These are phyloP conservation scores for Pouteria glomerata DNA, from an alignment of 148 eudicot species.

Conservation along the genomic window DNA sequence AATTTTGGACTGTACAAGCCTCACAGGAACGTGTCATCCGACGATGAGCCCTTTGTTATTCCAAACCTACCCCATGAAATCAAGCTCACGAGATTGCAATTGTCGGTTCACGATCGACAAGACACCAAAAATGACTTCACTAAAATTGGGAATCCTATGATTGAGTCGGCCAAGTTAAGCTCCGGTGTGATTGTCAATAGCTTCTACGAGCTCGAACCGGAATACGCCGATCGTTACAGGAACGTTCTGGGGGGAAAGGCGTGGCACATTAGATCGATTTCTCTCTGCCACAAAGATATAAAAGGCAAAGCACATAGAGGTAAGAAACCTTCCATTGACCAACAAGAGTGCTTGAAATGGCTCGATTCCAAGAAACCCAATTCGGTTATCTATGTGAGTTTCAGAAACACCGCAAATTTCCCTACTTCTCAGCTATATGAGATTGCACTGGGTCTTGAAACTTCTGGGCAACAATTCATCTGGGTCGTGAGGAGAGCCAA, in stretches of 20 bases:
- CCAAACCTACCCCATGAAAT: no score
- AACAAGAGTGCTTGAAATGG: slow-evolving; percentile 51
- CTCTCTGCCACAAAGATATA: slow-evolving; percentile 18
- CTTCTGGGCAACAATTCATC: slow-evolving; percentile 19
- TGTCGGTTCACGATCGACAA: no score
- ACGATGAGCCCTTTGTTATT: no score
- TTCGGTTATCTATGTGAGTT: slow-evolving; percentile 21
- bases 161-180: slow-evolving; percentile 30
- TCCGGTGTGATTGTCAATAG: slow-evolving; percentile 54
- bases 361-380: slow-evolving; percentile 36
- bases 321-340: slow-evolving; percentile 28
- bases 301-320: slow-evolving; percentile 40
- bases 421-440: slow-evolving; percentile 13
- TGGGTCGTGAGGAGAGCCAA: slow-evolving; percentile 23
- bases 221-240: slow-evolving; percentile 38
- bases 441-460: slow-evolving; percentile 20
- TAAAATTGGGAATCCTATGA: background rate
- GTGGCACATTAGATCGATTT: slow-evolving; percentile 64
- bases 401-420: slow-evolving; percentile 12
- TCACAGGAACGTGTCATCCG: no score
- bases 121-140: no score
- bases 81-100: no score
- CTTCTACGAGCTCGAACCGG: slow-evolving; percentile 64
- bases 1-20: no score
- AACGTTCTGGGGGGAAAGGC: slow-evolving; percentile 34